A percentile compares a stretch with the other conserved stretches of the same genome.
phyloP scores from a whole-genome alignment of 257 asterid species.

The Solanum dulcamara region DNA sequence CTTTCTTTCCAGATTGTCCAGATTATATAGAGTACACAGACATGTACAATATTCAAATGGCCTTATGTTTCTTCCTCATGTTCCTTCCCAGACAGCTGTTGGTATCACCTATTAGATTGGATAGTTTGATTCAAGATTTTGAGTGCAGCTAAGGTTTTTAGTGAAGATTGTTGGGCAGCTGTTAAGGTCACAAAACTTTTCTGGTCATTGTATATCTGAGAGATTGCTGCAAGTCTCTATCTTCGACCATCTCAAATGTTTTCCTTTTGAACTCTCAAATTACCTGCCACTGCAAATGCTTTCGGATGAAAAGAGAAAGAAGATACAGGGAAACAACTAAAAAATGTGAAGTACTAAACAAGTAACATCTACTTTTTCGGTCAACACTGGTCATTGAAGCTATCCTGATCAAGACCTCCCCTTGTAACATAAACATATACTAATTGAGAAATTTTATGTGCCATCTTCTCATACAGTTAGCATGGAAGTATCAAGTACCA shows the following conservation, averaged over 20 bases:
- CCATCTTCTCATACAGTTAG: no score
- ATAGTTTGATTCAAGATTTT: not conserved
- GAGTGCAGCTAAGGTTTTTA: not conserved
- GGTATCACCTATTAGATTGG: no score
- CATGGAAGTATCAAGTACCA: no score
- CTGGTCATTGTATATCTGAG: not conserved
- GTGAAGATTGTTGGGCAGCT: not conserved
- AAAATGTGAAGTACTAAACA: not conserved
- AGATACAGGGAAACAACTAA: not conserved
- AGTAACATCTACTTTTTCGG: not conserved
- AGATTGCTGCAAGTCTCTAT: not conserved
- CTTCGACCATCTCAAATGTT: not conserved
- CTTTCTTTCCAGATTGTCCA: not conserved
- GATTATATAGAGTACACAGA: not conserved
- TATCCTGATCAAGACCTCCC: not conserved
- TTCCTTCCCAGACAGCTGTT: not conserved
- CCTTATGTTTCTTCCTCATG: not conserved
- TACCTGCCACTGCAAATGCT: not conserved
- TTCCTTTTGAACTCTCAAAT: no score
- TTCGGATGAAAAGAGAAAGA: not conserved
- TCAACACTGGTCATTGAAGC: no score
- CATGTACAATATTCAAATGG: no score
- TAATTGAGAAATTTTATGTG: no score
- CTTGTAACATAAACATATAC: not conserved
- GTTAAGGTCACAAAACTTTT: not conserved